Percentiles rank a stretch among this genome's conserved stretches.
phyloP scores from a whole-genome alignment of 2,329 filamentous ascomycete species.

The Xylariaceae sp. region DNA sequence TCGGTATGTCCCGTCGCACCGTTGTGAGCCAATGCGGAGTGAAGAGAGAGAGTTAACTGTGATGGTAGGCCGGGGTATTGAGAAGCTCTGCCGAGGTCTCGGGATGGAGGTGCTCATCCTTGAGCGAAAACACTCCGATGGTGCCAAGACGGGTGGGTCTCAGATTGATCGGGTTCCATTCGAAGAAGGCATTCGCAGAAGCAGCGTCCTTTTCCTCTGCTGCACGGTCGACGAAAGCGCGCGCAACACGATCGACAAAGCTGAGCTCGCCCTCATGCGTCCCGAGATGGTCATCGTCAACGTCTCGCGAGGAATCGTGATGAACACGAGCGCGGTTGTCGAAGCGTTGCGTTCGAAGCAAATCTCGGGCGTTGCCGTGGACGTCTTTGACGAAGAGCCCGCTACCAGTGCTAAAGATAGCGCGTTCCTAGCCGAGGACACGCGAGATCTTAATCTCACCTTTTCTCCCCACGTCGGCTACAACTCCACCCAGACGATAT shows the following conservation, averaged over 20 bases:
- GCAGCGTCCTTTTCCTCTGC: constrained; percentile 21
- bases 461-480: constrained; percentile 25
- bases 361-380: constrained; percentile 22
- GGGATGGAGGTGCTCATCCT: constrained; percentile 24
- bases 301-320: constrained; percentile 20
- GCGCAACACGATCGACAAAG: constrained; percentile 16
- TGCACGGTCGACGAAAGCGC: constrained; percentile 13
- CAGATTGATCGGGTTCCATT: constrained; percentile 15
- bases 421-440: constrained; percentile 15
- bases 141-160: background rate
- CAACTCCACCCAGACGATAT: constrained; percentile 20
- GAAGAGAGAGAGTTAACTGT: background rate
- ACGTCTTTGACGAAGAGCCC: constrained; percentile 24
- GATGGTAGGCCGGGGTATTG: constrained; percentile 17
- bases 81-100: constrained; percentile 16
- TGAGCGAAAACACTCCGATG: constrained; percentile 14
- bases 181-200: constrained; percentile 13
- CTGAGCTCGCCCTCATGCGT: constrained; percentile 19
- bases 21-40: background rate
- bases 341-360: constrained; percentile 23
- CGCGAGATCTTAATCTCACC: constrained; percentile 17
- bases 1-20: constrained; percentile 10
- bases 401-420: constrained; percentile 20
- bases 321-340: constrained; percentile 18
- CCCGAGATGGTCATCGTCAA: constrained; percentile 22